These are phyloP conservation scores for Cryptococcus neoformans DNA, from an alignment of 1,284 basidiomycete species.

Conservation along the genomic window DNA sequence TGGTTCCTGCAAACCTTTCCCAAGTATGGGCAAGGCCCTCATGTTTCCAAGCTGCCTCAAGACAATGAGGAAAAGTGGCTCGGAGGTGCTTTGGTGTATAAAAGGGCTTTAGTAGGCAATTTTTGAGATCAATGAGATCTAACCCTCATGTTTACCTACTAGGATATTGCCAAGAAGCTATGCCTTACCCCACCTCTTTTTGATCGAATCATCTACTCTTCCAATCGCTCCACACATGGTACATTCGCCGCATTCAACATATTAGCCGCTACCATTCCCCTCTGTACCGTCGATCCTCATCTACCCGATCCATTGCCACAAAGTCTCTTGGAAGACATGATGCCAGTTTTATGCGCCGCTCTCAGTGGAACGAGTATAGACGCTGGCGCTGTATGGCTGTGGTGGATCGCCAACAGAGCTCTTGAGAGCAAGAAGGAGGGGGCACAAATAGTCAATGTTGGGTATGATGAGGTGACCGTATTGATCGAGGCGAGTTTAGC, in stretches of 20 bases:
- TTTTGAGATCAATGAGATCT: too few relatives aligned
- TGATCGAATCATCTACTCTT: conserved; percentile 20
- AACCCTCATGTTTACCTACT: too few relatives aligned
- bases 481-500: conserved; percentile 30
- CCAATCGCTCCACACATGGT: conserved; percentile 23
- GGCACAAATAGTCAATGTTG: conserved; percentile 5
- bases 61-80: conserved; percentile 6
- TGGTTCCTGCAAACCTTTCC: conserved; percentile 34
- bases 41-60: conserved; percentile 1
- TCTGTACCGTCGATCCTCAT: neutral
- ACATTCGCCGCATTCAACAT: conserved; percentile 29
- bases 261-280: conserved; percentile 17
- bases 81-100: conserved; percentile 14
- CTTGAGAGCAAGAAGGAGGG: neutral
- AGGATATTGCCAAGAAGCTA: too few relatives aligned
- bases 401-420: conserved; percentile 14
- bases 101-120: conserved; percentile 15
- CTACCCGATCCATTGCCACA: conserved; percentile 3
- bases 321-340: conserved; percentile 20
- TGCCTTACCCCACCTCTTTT: neutral
- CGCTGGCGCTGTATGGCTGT: conserved; percentile 21
- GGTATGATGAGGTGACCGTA: conserved; percentile 27
- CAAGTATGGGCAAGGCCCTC: conserved; percentile 15
- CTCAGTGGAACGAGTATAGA: conserved; percentile 20
- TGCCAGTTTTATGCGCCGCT: conserved; percentile 25